Evolutionary conservation across 2,329 filamentous ascomycete genomes (phyloP).

Genomic region (Alternaria triticina): DNA sequence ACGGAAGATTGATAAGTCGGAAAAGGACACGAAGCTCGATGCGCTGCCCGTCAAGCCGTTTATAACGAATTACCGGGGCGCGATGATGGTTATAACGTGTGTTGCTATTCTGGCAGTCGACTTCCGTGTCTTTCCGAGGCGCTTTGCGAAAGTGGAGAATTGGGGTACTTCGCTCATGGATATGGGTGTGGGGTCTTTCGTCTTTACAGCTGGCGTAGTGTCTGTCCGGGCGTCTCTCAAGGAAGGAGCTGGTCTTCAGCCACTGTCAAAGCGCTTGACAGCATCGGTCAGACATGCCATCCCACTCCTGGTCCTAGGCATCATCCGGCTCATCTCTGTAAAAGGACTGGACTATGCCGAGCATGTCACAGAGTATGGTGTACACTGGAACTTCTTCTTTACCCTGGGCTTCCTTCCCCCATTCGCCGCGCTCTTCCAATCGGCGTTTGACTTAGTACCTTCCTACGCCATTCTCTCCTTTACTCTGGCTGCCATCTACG

Average conservation of each 20-base stretch:
- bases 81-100: conserved; percentile 90
- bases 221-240: conserved; percentile 82
- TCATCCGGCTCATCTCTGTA: conserved; percentile 83
- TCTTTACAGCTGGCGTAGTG: conserved; percentile 92
- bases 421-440: conserved; percentile 84
- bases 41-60: conserved; percentile 85
- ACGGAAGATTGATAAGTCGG: conserved; percentile 25
- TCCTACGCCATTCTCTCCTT: conserved; percentile 80
- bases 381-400: conserved; percentile 99
- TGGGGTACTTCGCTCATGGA: conserved; percentile 99
- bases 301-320: conserved; percentile 79
- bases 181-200: conserved; percentile 94
- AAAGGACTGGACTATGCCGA: conserved; percentile 96
- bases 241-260: conserved; percentile 61
- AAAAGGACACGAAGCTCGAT: conserved; percentile 45
- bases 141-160: conserved; percentile 98
- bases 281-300: conserved; percentile 78
- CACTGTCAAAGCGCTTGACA: conserved; percentile 65
- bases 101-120: conserved; percentile 95
- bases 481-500: conserved; percentile 72
- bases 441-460: conserved; percentile 71
- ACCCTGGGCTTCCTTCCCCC: conserved; percentile 88
- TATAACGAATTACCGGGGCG: conserved; percentile 86
- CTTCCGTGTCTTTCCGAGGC: conserved; percentile 88
- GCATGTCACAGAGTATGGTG: conserved; percentile 95